phyloP scores from a whole-genome alignment of 768 basidiomycete genomes.

The Lactarius deliciosus region DNA sequence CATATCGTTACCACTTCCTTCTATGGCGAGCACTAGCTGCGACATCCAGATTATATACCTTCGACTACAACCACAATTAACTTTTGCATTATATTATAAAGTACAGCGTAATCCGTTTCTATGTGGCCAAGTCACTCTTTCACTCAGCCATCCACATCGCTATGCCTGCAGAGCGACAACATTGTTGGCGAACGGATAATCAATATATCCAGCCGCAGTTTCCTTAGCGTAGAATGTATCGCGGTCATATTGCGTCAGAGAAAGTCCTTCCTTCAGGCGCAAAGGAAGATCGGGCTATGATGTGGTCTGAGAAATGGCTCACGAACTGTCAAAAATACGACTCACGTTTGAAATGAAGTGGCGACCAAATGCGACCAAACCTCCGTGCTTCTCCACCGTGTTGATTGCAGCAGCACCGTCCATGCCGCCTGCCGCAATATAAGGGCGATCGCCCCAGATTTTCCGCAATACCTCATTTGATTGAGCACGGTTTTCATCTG shows the following conservation, averaged over 20 bases:
- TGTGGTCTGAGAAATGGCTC: neutral
- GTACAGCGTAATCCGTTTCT: too few relatives aligned
- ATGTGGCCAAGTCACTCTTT: neutral
- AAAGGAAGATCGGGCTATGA: neutral
- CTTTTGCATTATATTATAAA: too few relatives aligned
- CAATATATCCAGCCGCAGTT: neutral
- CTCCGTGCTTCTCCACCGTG: neutral
- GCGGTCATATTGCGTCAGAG: neutral
- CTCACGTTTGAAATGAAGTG: conserved; percentile 1
- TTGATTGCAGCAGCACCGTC: neutral
- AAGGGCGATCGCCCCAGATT: neutral
- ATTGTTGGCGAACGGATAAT: neutral
- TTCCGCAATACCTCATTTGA: neutral
- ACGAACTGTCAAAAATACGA: neutral
- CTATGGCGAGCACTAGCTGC: too few relatives aligned
- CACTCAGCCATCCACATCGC: neutral
- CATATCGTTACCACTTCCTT: too few relatives aligned
- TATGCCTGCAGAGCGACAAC: neutral
- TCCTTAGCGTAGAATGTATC: neutral
- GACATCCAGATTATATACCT: too few relatives aligned
- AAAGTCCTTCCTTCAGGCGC: neutral
- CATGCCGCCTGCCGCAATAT: neutral
- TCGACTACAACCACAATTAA: too few relatives aligned
- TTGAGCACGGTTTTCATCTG: neutral
- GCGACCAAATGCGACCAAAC: neutral